Evolutionary conservation across 2,329 filamentous ascomycete genomes (phyloP), one percentile per base, ranked within the genome.

Genomic region (Venturia carpophila): DNA sequence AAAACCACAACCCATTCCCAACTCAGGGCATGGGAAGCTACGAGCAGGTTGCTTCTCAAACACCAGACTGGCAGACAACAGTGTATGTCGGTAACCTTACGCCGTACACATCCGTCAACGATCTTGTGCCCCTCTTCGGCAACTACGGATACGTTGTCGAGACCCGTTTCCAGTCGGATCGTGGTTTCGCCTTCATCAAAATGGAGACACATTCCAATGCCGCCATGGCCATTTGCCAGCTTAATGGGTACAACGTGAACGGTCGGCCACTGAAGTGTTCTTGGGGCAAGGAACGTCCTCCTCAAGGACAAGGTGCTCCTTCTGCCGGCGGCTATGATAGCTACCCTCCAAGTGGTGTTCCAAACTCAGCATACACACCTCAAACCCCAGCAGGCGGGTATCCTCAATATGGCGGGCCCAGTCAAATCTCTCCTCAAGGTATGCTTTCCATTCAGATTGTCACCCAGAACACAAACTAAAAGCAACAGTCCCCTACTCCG

Each of bases 121-220:
- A 99, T 71, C 86, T 99, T 41, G 90, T 99, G n/a, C 94, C 94
- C 5, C 83, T 99, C 45, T 99, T 99, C 83, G 91, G 96, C 77
- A 97, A 97, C 80, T 99, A 97, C 74, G 94, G 94, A 65, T 97
- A 91, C 73, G 94, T 99, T 56, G 90, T 96, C 63, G 94, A 99
- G 79, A 97, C 93, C 62, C 90, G 94, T 67, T 96, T 99, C 84
- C 94, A 99, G 79, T 92, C 94, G 65, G 94, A 99, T 76, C 90
- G 94, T 70, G 94, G 94, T 17, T 99, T 99, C 75, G 92, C 94
- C 9, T 99, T 99, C 76, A 91, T 99, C 77, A 99, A 99, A 83
- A 96, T 99, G 92, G 94, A 99, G 75, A 89, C 87, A 7, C 94
- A 99, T 73, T 94, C 99, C 79, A 97, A 97, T 73, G 94, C 94